phyloP scores from a whole-genome alignment of 805 yeast species.

The Nakazawaea peltata region DNA sequence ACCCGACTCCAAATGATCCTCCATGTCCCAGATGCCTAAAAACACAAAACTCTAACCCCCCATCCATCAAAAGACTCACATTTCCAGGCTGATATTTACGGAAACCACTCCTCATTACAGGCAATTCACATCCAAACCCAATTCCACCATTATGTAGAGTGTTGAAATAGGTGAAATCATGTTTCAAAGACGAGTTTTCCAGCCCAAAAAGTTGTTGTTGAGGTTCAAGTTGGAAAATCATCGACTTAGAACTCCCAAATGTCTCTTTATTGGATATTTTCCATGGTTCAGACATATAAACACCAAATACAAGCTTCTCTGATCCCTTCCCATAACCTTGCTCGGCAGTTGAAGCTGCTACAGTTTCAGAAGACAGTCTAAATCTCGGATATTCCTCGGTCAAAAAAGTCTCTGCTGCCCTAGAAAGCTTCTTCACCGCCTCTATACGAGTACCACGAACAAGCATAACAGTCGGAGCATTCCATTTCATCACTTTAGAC shows the following conservation, averaged over 20 bases:
- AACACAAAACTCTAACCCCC: slow-evolving; percentile 70
- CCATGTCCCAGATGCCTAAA: slow-evolving; percentile 64
- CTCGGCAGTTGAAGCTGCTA: not conserved
- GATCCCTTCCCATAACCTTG: slow-evolving; percentile 11
- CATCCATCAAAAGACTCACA: slow-evolving; percentile 72
- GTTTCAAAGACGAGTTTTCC: slow-evolving; percentile 22
- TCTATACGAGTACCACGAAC: slow-evolving; percentile 55
- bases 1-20: slow-evolving; percentile 36
- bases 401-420: slow-evolving; percentile 40
- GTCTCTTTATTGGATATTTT: slow-evolving; percentile 56
- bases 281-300: slow-evolving; percentile 71
- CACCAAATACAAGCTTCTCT: slow-evolving; percentile 51
- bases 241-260: slow-evolving; percentile 56
- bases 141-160: slow-evolving; percentile 65
- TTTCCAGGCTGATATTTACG: slow-evolving; percentile 59
- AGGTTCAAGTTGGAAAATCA: slow-evolving; percentile 65
- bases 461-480: slow-evolving; percentile 71
- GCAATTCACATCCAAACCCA: slow-evolving; percentile 74
- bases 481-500: slow-evolving; percentile 81
- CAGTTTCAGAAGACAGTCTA: slow-evolving; percentile 13
- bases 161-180: slow-evolving; percentile 59
- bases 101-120: slow-evolving; percentile 34
- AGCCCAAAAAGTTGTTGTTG: slow-evolving; percentile 45
- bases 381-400: slow-evolving; percentile 38
- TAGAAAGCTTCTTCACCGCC: slow-evolving; percentile 24